A percentile compares a stretch with the other conserved stretches of the same genome.
Conservation (phyloP, 768 basidiomycete genomes). For the Erythrobasidium yunnanense region DNA sequence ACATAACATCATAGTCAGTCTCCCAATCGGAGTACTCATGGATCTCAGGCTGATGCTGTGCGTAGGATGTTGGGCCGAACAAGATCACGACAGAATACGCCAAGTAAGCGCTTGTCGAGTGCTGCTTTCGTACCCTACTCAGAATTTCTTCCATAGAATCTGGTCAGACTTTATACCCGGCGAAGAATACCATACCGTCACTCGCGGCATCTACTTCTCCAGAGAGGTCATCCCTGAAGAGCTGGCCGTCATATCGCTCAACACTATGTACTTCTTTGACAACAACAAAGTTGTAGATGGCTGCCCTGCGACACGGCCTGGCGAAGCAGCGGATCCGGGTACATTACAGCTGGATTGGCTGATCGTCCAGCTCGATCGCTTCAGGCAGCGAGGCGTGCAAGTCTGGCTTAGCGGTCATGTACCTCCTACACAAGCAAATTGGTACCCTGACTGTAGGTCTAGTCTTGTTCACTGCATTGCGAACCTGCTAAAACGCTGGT, state of each 20-base stretch:
- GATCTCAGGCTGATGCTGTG: background rate
- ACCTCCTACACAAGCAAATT: constrained; percentile 67
- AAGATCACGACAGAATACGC: constrained; percentile 46
- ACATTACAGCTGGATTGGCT: constrained; percentile 83
- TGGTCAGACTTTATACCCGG: constrained; percentile 69
- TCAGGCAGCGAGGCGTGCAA: constrained; percentile 61
- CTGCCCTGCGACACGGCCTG: constrained; percentile 42
- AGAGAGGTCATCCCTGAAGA: constrained; percentile 65
- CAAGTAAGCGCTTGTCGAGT: constrained; percentile 2
- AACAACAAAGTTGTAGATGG: constrained; percentile 39
- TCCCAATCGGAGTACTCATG: background rate
- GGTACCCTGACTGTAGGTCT: constrained; percentile 45
- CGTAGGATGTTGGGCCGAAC: constrained; percentile 51
- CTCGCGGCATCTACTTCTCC: constrained; percentile 74
- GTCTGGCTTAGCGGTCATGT: constrained; percentile 60
- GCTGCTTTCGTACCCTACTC: background rate
- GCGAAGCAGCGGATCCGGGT: constrained; percentile 59
- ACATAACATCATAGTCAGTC: constrained; percentile 17
- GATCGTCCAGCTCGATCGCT: constrained; percentile 64
- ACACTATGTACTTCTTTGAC: constrained; percentile 70
- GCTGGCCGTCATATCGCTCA: constrained; percentile 66
- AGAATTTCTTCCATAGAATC: constrained; percentile 47
- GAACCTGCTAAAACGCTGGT: background rate
- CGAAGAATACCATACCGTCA: constrained; percentile 60
- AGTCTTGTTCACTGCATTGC: background rate